Conservation (phyloP, 805 yeast species). For the Cyberlindnera euphorbiae region DNA sequence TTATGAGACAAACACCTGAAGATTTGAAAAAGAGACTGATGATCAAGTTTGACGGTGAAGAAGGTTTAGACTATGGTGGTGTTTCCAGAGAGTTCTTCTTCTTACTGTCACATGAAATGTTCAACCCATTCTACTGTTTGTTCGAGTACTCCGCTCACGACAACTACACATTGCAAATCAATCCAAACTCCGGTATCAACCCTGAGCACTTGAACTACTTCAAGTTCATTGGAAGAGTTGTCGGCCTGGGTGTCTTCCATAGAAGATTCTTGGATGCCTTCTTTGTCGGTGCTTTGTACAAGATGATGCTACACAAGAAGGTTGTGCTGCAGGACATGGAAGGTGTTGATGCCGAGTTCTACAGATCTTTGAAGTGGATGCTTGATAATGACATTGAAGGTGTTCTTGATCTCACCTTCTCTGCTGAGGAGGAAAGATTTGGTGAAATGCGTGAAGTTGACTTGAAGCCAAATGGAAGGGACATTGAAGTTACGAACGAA, state of each 20-base stretch:
- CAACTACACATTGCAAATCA: constrained; percentile 95
- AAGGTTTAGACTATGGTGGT: constrained; percentile 99
- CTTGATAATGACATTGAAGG: constrained; percentile 90
- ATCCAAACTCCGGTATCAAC: constrained; percentile 93
- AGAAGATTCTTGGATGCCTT: constrained; percentile 96
- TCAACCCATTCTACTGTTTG: constrained; percentile 94
- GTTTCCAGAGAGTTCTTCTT: constrained; percentile 98
- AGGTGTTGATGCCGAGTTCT: constrained; percentile 97
- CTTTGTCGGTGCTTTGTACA: constrained; percentile 96
- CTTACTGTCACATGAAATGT: constrained; percentile 95
- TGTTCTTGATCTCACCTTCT: constrained; percentile 81
- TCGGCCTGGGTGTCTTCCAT: constrained; percentile 97
- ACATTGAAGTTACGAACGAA: constrained; percentile 90
- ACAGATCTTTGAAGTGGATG: constrained; percentile 92
- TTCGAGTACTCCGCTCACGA: constrained; percentile 98
- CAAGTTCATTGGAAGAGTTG: constrained; percentile 97
- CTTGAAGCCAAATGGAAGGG: constrained; percentile 80
- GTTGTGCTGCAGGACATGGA: constrained; percentile 97
- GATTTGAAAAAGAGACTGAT: constrained; percentile 94
- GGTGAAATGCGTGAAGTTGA: constrained; percentile 90
- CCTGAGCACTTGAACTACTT: constrained; percentile 98
- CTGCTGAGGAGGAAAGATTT: constrained; percentile 87
- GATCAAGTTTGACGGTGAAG: constrained; percentile 99
- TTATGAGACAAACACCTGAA: constrained; percentile 98
- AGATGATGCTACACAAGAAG: constrained; percentile 94